Conservation (phyloP, 2,329 filamentous ascomycete species). For the Didymella keratinophila region DNA sequence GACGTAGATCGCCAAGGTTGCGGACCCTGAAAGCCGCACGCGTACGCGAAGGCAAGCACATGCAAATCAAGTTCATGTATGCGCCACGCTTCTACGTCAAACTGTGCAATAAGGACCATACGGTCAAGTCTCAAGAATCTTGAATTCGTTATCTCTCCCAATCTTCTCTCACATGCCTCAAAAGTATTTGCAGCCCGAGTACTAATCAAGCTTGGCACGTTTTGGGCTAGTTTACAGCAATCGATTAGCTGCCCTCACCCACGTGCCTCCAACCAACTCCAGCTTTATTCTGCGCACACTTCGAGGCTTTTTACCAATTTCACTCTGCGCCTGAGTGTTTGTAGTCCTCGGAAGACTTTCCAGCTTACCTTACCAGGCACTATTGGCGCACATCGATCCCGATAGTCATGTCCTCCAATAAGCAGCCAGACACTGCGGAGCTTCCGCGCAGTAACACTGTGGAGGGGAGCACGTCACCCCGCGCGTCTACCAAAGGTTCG, state of each 20-base stretch:
- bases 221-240: constrained; percentile 26
- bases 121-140: background rate
- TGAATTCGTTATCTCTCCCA: background rate
- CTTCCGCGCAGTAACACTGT: background rate
- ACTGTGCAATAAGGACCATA: background rate
- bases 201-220: constrained; percentile 45
- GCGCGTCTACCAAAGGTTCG: constrained; percentile 43
- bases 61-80: constrained; percentile 14
- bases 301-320: constrained; percentile 7
- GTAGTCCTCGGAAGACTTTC: constrained; percentile 10
- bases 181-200: constrained; percentile 18
- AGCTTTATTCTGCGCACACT: constrained; percentile 13
- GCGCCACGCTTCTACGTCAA: constrained; percentile 7
- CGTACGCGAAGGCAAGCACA: constrained; percentile 13
- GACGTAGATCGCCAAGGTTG: constrained; percentile 32
- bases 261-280: constrained; percentile 17
- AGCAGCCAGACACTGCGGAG: constrained; percentile 32
- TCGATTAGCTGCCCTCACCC: constrained; percentile 25
- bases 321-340: constrained; percentile 12
- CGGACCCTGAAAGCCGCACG: constrained; percentile 18
- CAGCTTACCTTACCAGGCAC: constrained; percentile 11
- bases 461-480: constrained; percentile 40
- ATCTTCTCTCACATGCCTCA: constrained; percentile 15
- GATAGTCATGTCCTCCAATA: constrained; percentile 40
- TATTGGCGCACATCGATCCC: constrained; percentile 6